phyloP scores from a whole-genome alignment of 768 basidiomycete genomes.

The Rhizopogon salebrosus region DNA sequence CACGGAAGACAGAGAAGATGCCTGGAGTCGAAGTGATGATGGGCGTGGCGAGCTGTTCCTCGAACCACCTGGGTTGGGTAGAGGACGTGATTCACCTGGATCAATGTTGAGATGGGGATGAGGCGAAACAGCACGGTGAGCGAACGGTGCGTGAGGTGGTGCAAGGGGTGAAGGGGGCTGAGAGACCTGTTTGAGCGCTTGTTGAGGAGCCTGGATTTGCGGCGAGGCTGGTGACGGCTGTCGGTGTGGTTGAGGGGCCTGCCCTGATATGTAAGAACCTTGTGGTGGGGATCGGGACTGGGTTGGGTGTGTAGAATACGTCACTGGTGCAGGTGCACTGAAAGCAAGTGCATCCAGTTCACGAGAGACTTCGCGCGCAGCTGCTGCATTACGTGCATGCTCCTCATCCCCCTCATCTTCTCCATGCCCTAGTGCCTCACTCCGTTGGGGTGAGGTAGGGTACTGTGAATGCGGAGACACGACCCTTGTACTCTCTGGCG shows the following conservation, averaged over 20 bases:
- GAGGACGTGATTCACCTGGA: conserved; percentile 3
- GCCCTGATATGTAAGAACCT: neutral
- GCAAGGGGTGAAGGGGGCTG: conserved; percentile 19
- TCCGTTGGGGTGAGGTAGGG: conserved; percentile 5
- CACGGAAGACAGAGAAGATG: neutral
- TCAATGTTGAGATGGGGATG: conserved; percentile 22
- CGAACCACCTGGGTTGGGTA: neutral
- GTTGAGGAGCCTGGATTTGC: conserved; percentile 6
- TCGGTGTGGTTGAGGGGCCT: conserved; percentile 1
- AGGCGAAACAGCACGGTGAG: conserved; percentile 34
- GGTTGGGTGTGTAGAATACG: conserved; percentile 13
- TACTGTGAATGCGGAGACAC: neutral
- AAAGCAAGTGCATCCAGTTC: conserved; percentile 58
- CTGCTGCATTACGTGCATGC: conserved; percentile 55
- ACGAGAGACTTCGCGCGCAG: conserved; percentile 60
- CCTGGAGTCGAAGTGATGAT: conserved; percentile 5
- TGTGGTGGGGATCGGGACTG: conserved; percentile 8
- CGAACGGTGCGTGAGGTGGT: conserved; percentile 38
- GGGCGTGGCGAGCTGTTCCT: conserved; percentile 8
- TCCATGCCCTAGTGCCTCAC: neutral
- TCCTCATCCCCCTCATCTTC: conserved; percentile 39
- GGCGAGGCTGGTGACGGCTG: neutral
- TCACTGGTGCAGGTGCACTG: conserved; percentile 19
- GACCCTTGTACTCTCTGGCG: neutral
- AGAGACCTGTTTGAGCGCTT: conserved; percentile 8